Evolutionary conservation across 495 filamentous ascomycete genomes (phyloP), one percentile per base, ranked within the genome.

Genomic region (Penicillium diatomitis): DNA sequence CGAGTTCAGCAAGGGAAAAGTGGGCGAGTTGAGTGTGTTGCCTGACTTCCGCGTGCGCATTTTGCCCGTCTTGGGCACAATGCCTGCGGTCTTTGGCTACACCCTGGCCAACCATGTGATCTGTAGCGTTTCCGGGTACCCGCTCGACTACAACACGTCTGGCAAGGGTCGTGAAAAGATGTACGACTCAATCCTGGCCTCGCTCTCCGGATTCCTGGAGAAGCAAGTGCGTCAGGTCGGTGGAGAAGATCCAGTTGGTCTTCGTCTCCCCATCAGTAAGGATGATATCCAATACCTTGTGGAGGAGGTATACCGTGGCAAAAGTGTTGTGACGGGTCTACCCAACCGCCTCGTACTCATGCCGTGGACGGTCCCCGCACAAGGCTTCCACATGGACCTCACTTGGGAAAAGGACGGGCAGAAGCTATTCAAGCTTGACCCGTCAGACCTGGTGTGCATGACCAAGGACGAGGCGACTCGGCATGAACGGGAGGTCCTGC

Each of bases 21-120:
- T 96, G 0, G 82, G 84, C 5, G 92, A 97, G 57, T 69, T 97
- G 4, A 85, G 88, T 31, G 84, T 94, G 1, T 70, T 97, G 7
- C 87, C 89, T 1, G 90, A 96, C 61, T 99, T 99, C 69, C 77
- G 92, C 6, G 86, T 94, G 11, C 81, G 92, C 27, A 97, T 99
- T 48, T 68, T 99, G 38, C 92, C 92, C 0, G 92, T 99, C 0
- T 67, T 99, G 11, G 92, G 92, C 3, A 97, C 92, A 0, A 96
- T 99, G 90, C 92, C 92, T 2, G 90, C 91, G 2, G 80, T 96
- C 0, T 99, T 99, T 69, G 92, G 92, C 9, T 87, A 94, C 49
- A 84, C 82, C 2, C 76, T 85, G 29, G 92, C 92, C 2, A 99
- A 96, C 62, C 87, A 96, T 55, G 80, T 97, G 35, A 88, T 97